Conservation (phyloP, 805 yeast species). For the Lachancea fermentati region DNA sequence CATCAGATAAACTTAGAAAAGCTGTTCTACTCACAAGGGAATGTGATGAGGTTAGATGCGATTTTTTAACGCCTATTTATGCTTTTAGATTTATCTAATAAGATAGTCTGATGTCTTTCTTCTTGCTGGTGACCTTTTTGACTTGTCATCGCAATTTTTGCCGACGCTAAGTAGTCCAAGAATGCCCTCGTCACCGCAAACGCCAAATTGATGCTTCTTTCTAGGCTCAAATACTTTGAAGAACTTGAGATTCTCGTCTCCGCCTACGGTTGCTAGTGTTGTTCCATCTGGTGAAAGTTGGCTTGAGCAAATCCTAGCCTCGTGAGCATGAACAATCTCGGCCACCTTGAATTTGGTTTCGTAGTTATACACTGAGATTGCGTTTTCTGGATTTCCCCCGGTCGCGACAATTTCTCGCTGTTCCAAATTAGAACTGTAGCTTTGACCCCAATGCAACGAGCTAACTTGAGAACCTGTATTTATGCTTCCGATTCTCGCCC, state of each 20-base stretch:
- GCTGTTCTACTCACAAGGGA: background rate
- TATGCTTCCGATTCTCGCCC: constrained; percentile 76
- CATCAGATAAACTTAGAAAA: constrained; percentile 16
- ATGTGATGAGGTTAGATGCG: background rate
- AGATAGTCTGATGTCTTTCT: constrained; percentile 22
- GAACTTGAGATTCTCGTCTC: constrained; percentile 93
- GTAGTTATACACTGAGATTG: constrained; percentile 76
- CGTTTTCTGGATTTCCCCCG: constrained; percentile 88
- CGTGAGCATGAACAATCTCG: constrained; percentile 82
- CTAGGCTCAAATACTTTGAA: constrained; percentile 78
- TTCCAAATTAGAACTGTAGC: constrained; percentile 20
- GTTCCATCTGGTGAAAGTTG: constrained; percentile 86
- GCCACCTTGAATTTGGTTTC: constrained; percentile 85
- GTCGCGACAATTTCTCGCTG: constrained; percentile 77
- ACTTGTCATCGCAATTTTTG: constrained; percentile 11
- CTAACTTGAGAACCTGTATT: constrained; percentile 93
- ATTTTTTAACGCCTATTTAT: background rate
- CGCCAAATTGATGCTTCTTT: constrained; percentile 31
- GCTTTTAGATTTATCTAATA: constrained; percentile 16
- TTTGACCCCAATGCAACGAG: constrained; percentile 86
- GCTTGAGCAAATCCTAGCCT: constrained; percentile 76
- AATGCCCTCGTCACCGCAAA: constrained; percentile 17
- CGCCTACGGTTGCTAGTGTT: constrained; percentile 89
- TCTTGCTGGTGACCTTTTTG: constrained; percentile 12
- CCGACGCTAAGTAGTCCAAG: constrained; percentile 10